A percentile compares a stretch with the other conserved stretches of the same genome.
Evolutionary conservation across 1,139 yeast species (phyloP).

Genomic region (Zygosaccharomyces sapae): DNA sequence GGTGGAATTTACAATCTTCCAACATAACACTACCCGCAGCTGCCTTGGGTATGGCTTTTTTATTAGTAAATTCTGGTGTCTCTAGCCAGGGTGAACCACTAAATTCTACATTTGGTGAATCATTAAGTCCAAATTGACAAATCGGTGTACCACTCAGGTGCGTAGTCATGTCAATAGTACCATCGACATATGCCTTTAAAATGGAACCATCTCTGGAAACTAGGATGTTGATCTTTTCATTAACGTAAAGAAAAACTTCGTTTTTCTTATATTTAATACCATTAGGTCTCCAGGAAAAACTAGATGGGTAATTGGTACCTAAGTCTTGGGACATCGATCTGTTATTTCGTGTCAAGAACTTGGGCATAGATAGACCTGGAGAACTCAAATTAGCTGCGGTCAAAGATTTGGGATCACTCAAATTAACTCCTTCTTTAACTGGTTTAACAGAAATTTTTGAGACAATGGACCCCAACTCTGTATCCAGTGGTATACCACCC

Average conservation of each 20-base stretch:
- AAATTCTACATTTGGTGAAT: slow-evolving; percentile 33
- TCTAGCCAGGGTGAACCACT: slow-evolving; percentile 42
- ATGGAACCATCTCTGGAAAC: slow-evolving; percentile 59
- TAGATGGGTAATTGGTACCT: slow-evolving; percentile 25
- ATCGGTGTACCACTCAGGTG: slow-evolving; percentile 73
- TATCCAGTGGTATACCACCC: slow-evolving; percentile 75
- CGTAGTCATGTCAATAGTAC: slow-evolving; percentile 66
- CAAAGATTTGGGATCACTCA: slow-evolving; percentile 3
- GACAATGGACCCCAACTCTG: slow-evolving; percentile 51
- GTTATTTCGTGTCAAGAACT: slow-evolving; percentile 19
- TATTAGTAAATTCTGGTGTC: slow-evolving; percentile 40
- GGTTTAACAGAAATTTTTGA: slow-evolving; percentile 29
- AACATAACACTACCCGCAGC: slow-evolving; percentile 52
- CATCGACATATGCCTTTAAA: slow-evolving; percentile 71
- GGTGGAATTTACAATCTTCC: slow-evolving; percentile 85
- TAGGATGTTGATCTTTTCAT: slow-evolving; percentile 68
- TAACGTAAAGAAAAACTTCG: slow-evolving; percentile 72
- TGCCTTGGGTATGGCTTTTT: slow-evolving; percentile 39
- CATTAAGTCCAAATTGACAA: slow-evolving; percentile 61
- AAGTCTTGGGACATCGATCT: slow-evolving; percentile 17
- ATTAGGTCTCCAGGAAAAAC: slow-evolving; percentile 64
- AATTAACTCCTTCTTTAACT: slow-evolving; percentile 3
- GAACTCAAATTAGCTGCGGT: slow-evolving; percentile 5
- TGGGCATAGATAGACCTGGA: slow-evolving; percentile 17
- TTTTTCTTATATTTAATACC: slow-evolving; percentile 79